Percentiles rank a stretch among this genome's conserved stretches.
Evolutionary conservation across 306 rosid species (phyloP).

Genomic region (Glycine tomentella): DNA sequence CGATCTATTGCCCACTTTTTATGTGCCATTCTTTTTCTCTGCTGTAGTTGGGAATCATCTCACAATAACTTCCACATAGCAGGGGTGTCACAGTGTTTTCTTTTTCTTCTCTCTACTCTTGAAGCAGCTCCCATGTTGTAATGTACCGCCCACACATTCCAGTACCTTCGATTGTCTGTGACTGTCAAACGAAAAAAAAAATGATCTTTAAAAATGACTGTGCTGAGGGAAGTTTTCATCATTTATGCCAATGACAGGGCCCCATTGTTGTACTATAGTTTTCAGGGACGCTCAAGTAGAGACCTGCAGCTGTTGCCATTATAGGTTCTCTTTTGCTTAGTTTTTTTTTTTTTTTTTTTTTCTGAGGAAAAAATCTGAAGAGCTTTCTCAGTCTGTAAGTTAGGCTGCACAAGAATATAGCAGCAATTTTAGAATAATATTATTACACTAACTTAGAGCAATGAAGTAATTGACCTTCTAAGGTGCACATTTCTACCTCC

Average conservation of each 20-base stretch:
- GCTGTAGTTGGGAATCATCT: conserved; percentile 52
- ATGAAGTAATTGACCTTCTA: conserved; percentile 50
- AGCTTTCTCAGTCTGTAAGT: conserved; percentile 45
- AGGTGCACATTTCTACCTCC: no score
- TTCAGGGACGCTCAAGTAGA: conserved; percentile 33
- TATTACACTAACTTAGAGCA: conserved; percentile 40
- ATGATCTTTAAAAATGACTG: conserved; percentile 35
- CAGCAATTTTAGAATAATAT: conserved; percentile 49
- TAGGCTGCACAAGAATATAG: conserved; percentile 41
- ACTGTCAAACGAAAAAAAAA: conserved; percentile 32
- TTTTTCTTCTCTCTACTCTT: conserved; percentile 53
- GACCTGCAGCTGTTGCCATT: conserved; percentile 48
- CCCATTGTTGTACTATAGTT: conserved; percentile 7
- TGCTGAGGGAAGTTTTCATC: conserved; percentile 34
- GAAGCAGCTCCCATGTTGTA: conserved; percentile 49
- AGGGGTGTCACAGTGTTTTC: conserved; percentile 45
- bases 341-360: no score
- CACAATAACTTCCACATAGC: conserved; percentile 48
- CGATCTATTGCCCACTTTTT: conserved; percentile 46
- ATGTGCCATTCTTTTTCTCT: conserved; percentile 50
- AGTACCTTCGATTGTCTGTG: conserved; percentile 27
- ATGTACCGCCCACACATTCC: conserved; percentile 31
- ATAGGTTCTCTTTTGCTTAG: conserved; percentile 45
- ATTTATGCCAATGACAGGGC: conserved; percentile 20
- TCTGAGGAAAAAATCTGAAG: neutral